phyloP scores from a whole-genome alignment of 306 rosid species.

The Sophora flavescens region DNA sequence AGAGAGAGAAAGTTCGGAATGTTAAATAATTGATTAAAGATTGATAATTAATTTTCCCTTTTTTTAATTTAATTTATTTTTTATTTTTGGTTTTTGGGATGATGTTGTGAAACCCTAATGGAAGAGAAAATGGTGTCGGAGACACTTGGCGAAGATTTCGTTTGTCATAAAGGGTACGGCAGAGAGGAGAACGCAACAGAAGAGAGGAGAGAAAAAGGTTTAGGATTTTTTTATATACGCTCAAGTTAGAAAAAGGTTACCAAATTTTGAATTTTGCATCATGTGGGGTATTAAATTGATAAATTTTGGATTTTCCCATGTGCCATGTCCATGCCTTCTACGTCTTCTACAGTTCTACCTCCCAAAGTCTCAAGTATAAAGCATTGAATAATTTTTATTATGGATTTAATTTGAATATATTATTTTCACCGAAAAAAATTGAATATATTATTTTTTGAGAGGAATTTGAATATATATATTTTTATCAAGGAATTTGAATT shows the following conservation, averaged over 20 bases:
- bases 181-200: not conserved
- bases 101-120: slow-evolving; percentile 3
- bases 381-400: too few relatives aligned
- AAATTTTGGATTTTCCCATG: too few relatives aligned
- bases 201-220: not conserved
- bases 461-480: too few relatives aligned
- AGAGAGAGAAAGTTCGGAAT: slow-evolving; percentile 36
- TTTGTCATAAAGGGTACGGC: not conserved
- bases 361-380: too few relatives aligned
- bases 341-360: too few relatives aligned
- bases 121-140: slow-evolving; percentile 33
- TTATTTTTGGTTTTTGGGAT: not conserved
- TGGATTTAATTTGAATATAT: too few relatives aligned
- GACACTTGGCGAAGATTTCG: slow-evolving; percentile 59
- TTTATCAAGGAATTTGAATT: too few relatives aligned
- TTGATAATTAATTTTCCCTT: not conserved
- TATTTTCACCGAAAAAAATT: too few relatives aligned
- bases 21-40: not conserved
- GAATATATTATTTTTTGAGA: too few relatives aligned
- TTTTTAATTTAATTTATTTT: not conserved
- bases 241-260: slow-evolving; percentile 21
- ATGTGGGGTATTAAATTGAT: not conserved
- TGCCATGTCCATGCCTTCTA: too few relatives aligned
- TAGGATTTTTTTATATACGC: slow-evolving; percentile 31
- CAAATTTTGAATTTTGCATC: slow-evolving; percentile 35